A percentile compares a stretch with the other conserved stretches of the same genome.
These are phyloP conservation scores for Aspergillus pseudoviridinutans DNA, from an alignment of 2,329 filamentous ascomycete genomes.

Conservation along the genomic window DNA sequence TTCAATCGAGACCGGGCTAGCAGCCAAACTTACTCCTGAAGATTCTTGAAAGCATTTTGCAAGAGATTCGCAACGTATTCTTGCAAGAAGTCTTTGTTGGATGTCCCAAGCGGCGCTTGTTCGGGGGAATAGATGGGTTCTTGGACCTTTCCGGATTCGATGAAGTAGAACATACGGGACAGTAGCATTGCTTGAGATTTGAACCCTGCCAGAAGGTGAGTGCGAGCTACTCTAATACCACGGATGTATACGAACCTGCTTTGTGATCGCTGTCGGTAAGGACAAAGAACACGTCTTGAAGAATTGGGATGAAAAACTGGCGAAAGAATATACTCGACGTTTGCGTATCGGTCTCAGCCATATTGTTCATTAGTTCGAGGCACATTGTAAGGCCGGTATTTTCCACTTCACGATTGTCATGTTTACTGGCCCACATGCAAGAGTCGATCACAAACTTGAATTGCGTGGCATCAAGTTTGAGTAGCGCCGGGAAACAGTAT, in stretches of 20 bases:
- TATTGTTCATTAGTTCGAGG: slow-evolving; percentile 93
- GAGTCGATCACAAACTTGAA: slow-evolving; percentile 99
- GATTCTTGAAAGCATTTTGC: slow-evolving; percentile 86
- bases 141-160: slow-evolving; percentile 84
- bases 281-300: slow-evolving; percentile 98
- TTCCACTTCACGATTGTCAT: slow-evolving; percentile 97
- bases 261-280: slow-evolving; percentile 98
- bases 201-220: slow-evolving; percentile 56
- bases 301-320: slow-evolving; percentile 90
- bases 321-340: slow-evolving; percentile 97
- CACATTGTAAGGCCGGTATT: slow-evolving; percentile 97
- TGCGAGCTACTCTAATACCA: background rate
- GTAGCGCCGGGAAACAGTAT: slow-evolving; percentile 89
- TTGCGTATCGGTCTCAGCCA: slow-evolving; percentile 80
- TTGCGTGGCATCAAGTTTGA: slow-evolving; percentile 91
- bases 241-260: slow-evolving; percentile 54
- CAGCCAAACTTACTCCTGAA: slow-evolving; percentile 67
- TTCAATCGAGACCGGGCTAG: background rate
- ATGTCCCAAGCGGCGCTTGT: slow-evolving; percentile 76
- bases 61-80: slow-evolving; percentile 82
- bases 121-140: slow-evolving; percentile 85
- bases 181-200: slow-evolving; percentile 95
- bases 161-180: slow-evolving; percentile 93
- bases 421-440: slow-evolving; percentile 99
- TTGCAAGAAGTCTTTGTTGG: slow-evolving; percentile 85